Conservation (phyloP, 768 basidiomycete species). For the Lactarius pseudohatsudake region DNA sequence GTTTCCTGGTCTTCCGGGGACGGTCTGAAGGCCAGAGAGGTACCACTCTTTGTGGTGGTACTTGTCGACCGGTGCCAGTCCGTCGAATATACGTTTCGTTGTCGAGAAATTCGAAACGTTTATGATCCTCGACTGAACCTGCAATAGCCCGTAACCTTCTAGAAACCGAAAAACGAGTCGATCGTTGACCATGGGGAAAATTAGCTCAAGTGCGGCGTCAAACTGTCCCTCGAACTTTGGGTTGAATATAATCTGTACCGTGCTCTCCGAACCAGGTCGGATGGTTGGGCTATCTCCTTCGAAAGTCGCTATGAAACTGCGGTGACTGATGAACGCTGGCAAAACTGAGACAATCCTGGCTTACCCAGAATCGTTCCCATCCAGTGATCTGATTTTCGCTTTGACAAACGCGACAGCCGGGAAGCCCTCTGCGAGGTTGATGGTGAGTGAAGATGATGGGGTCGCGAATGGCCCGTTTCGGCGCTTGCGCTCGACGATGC, state of each 20-base stretch:
- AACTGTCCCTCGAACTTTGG: conserved; percentile 21
- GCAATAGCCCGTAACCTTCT: conserved; percentile 15
- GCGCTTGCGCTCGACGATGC: conserved; percentile 44
- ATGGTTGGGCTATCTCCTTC: conserved; percentile 11
- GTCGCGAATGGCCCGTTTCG: conserved; percentile 30
- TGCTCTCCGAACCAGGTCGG: conserved; percentile 15
- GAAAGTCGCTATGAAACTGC: conserved; percentile 16
- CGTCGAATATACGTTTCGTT: background rate
- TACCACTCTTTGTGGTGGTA: conserved; percentile 8
- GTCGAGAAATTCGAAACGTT: conserved; percentile 8
- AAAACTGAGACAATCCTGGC: background rate
- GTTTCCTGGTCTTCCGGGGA: conserved; percentile 5
- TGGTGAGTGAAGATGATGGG: conserved; percentile 22
- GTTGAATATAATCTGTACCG: conserved; percentile 10
- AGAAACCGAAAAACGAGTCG: conserved; percentile 5
- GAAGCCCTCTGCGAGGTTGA: conserved; percentile 17
- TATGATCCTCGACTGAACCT: conserved; percentile 18
- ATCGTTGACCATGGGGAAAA: conserved; percentile 10
- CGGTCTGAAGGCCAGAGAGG: background rate
- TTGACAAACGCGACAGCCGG: conserved; percentile 23
- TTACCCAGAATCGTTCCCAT: conserved; percentile 14
- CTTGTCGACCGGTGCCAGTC: background rate
- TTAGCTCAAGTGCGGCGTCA: conserved; percentile 12
- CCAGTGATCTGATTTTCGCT: conserved; percentile 8
- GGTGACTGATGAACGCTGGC: background rate